These are phyloP conservation scores for Silybum marianum DNA, from an alignment of 129 eudicot species.

Conservation along the genomic window DNA sequence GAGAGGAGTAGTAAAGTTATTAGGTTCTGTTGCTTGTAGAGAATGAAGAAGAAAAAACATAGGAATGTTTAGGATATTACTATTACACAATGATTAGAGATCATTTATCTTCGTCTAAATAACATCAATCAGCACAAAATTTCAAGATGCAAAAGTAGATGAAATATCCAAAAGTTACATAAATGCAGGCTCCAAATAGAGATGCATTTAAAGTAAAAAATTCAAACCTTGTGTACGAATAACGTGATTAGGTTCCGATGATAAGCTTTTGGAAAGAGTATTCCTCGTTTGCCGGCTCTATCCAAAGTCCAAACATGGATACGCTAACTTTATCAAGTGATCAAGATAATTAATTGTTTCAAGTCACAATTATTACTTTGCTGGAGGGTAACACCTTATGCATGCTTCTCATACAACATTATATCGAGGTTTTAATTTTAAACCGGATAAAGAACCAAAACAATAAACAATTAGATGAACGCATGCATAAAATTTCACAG, in stretches of 20 bases:
- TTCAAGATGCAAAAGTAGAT: background rate
- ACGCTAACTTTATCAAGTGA: too few relatives aligned
- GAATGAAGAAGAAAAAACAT: background rate
- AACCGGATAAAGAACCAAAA: too few relatives aligned
- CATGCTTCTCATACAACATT: too few relatives aligned
- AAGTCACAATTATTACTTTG: too few relatives aligned
- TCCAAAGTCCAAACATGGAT: too few relatives aligned
- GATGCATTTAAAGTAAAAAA: conserved; percentile 2
- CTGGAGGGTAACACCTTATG: too few relatives aligned
- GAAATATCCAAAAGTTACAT: background rate
- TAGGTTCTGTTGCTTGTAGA: background rate
- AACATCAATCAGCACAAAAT: background rate
- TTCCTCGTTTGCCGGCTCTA: too few relatives aligned
- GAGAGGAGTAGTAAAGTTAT: background rate
- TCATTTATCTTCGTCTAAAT: conserved; percentile 1
- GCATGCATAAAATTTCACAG: too few relatives aligned
- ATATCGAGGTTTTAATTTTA: too few relatives aligned
- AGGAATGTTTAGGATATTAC: background rate
- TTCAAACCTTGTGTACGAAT: conserved; percentile 68
- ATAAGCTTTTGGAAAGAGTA: conserved; percentile 25
- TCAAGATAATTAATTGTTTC: too few relatives aligned
- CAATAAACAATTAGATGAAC: too few relatives aligned
- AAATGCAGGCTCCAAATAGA: background rate
- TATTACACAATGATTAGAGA: background rate
- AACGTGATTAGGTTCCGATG: conserved; percentile 71